Evolutionary conservation across 305 asterid species (phyloP).

Genomic region (Fraxinus nigra): DNA sequence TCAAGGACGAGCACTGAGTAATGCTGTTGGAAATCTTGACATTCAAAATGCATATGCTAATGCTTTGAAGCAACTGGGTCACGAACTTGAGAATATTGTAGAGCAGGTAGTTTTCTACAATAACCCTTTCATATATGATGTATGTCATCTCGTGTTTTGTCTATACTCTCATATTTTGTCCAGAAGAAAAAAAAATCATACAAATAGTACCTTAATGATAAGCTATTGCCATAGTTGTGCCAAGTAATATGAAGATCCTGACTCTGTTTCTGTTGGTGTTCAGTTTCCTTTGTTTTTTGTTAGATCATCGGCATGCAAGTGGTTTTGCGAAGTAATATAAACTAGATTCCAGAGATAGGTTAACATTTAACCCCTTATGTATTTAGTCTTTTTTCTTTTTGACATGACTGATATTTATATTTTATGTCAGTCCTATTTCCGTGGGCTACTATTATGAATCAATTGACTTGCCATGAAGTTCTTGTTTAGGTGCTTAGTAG

Average conservation of each 20-base stretch:
- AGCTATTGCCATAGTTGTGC: neutral
- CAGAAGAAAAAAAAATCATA: neutral
- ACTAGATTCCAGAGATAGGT: neutral
- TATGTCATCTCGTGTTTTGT: neutral
- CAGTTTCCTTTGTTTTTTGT: slow-evolving; percentile 11
- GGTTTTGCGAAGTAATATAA: neutral
- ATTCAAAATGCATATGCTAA: slow-evolving; percentile 80
- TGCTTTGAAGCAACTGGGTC: slow-evolving; percentile 85
- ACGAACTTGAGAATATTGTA: slow-evolving; percentile 77
- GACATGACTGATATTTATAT: neutral
- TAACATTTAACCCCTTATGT: neutral
- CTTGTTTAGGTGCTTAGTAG: neutral
- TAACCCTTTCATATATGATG: slow-evolving; percentile 12
- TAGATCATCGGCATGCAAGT: slow-evolving; percentile 4
- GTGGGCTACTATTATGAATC: neutral
- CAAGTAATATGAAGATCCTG: neutral
- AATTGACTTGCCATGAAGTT: neutral
- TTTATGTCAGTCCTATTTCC: neutral
- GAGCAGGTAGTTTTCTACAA: slow-evolving; percentile 67
- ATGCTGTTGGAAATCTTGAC: slow-evolving; percentile 93
- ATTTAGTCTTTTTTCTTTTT: neutral
- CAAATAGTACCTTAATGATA: neutral
- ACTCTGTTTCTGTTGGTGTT: slow-evolving; percentile 6
- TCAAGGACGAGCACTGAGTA: slow-evolving; percentile 96
- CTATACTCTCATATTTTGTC: neutral